Conservation (phyloP, 805 yeast genomes). For the Wickerhamomyces queroliae region DNA sequence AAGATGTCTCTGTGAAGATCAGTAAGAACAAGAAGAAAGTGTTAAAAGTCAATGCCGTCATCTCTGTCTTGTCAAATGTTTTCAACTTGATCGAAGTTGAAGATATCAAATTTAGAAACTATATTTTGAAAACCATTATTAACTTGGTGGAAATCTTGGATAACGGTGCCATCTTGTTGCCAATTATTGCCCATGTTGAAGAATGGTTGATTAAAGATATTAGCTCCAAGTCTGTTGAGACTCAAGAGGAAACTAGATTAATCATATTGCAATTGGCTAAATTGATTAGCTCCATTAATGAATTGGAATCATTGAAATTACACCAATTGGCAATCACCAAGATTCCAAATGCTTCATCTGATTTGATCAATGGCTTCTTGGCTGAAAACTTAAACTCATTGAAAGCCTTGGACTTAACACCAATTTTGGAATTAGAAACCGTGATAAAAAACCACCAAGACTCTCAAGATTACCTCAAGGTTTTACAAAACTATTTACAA, state of each 20-base stretch:
- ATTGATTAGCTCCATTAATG: not conserved
- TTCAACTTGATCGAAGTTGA: conserved; percentile 13
- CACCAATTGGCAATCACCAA: not conserved
- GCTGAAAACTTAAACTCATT: conserved; percentile 3
- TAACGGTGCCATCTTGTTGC: conserved; percentile 3
- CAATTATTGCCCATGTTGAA: conserved; percentile 1
- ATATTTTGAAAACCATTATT: conserved; percentile 11
- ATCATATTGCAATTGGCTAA: not conserved
- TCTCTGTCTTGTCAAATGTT: conserved; percentile 18
- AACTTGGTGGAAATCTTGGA: conserved; percentile 3
- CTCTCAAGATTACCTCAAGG: not conserved
- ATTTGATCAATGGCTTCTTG: not conserved
- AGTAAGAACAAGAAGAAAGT: conserved; percentile 8
- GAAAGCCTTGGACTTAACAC: conserved; percentile 1
- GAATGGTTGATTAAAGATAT: conserved; percentile 1
- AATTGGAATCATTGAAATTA: not conserved
- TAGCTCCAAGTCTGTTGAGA: not conserved
- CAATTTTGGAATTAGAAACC: not conserved
- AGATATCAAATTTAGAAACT: conserved; percentile 11
- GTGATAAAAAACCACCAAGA: conserved; percentile 1
- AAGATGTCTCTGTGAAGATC: not conserved
- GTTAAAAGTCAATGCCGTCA: conserved; percentile 8
- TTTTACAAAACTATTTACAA: conserved; percentile 1
- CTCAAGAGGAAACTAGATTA: not conserved
- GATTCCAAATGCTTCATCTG: not conserved